Conservation (phyloP, 768 basidiomycete species). For the Boletus insuetus region DNA sequence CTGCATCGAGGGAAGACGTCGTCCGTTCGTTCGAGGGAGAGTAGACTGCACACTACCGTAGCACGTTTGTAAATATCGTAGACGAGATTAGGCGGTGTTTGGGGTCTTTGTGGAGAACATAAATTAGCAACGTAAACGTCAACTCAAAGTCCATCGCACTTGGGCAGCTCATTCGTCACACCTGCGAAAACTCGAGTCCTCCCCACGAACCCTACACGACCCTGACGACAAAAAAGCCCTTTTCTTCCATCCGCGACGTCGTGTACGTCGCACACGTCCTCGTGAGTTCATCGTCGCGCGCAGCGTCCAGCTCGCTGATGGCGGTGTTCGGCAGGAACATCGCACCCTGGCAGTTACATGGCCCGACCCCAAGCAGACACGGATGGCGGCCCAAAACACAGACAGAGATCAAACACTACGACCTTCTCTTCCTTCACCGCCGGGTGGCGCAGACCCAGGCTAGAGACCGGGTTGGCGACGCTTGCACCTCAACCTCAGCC, state of each 20-base stretch:
- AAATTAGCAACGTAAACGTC: constrained; percentile 21
- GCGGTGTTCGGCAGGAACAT: constrained; percentile 10
- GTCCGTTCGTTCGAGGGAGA: constrained; percentile 16
- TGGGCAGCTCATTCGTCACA: neutral
- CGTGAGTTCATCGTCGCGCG: constrained; percentile 13
- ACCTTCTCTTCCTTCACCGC: constrained; percentile 37
- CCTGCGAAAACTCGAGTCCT: neutral
- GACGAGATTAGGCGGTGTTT: constrained; percentile 16
- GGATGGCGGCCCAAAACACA: constrained; percentile 28
- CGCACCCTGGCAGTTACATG: constrained; percentile 21
- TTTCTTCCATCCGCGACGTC: constrained; percentile 7
- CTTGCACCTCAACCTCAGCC: constrained; percentile 30
- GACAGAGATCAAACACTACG: constrained; percentile 44
- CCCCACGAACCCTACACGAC: constrained; percentile 17
- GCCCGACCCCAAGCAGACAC: constrained; percentile 32
- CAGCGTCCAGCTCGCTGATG: constrained; percentile 1
- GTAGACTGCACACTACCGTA: too few relatives aligned
- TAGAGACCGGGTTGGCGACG: constrained; percentile 27
- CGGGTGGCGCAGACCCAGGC: constrained; percentile 38
- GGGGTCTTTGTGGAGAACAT: constrained; percentile 17
- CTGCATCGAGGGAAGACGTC: constrained; percentile 21
- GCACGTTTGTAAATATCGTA: neutral
- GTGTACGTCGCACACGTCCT: constrained; percentile 2
- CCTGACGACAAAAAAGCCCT: constrained; percentile 7
- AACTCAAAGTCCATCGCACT: constrained; percentile 1